Conservation (phyloP, 2,329 filamentous ascomycete species). For the Fusarium zealandicum region DNA sequence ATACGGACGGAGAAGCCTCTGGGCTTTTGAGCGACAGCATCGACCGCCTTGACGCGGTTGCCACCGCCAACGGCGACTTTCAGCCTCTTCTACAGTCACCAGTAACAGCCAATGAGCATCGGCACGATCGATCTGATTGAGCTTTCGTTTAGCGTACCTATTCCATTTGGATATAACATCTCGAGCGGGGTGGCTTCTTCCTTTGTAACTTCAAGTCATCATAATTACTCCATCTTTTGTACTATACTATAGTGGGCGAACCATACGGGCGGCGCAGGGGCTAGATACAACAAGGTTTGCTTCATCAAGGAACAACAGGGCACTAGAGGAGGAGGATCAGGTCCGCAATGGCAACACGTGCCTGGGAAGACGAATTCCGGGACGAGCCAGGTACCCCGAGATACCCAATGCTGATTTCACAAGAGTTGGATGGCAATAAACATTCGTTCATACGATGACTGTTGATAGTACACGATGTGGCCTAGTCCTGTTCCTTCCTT, state of each 20-base stretch:
- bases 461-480: neutral
- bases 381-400: conserved; percentile 17
- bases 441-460: neutral
- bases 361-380: conserved; percentile 13
- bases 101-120: conserved; percentile 20
- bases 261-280: conserved; percentile 8
- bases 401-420: conserved; percentile 36
- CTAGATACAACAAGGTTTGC: conserved; percentile 11
- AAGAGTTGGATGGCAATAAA: conserved; percentile 6
- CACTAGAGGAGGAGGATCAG: neutral
- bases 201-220: conserved; percentile 9
- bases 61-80: conserved; percentile 52
- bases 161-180: conserved; percentile 22
- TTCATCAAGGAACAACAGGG: conserved; percentile 3
- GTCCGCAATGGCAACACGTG: neutral
- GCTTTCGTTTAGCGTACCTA: conserved; percentile 21
- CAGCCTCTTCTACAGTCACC: conserved; percentile 31
- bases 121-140: conserved; percentile 21
- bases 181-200: conserved; percentile 22
- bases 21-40: conserved; percentile 54
- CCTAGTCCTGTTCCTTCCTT: neutral
- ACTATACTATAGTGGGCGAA: conserved; percentile 25
- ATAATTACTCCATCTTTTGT: conserved; percentile 28
- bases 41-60: conserved; percentile 47
- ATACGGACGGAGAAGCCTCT: conserved; percentile 54